phyloP scores from a whole-genome alignment of 2,329 filamentous ascomycete species.

The Neonectria faginata region DNA sequence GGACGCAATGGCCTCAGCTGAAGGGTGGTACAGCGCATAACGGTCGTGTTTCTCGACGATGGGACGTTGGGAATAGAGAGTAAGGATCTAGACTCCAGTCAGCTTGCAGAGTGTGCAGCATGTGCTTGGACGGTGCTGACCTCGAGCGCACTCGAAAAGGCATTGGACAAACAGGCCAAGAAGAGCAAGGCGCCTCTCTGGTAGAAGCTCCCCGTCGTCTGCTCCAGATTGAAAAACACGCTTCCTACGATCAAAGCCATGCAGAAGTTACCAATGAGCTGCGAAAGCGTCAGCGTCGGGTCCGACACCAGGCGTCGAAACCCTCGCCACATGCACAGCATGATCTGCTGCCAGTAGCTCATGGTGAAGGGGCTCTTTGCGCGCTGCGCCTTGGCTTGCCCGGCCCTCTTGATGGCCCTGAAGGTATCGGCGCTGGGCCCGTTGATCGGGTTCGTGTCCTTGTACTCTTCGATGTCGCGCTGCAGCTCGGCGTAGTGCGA shows the following conservation, averaged over 20 bases:
- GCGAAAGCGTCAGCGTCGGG: slow-evolving; percentile 53
- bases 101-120: background rate
- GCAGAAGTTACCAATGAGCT: slow-evolving; percentile 58
- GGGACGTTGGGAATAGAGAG: slow-evolving; percentile 47
- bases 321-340: slow-evolving; percentile 48
- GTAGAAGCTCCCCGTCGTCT: slow-evolving; percentile 59
- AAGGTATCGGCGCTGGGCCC: slow-evolving; percentile 61
- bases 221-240: slow-evolving; percentile 61
- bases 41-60: slow-evolving; percentile 52
- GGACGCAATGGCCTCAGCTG: slow-evolving; percentile 46
- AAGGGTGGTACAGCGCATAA: slow-evolving; percentile 52
- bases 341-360: slow-evolving; percentile 39
- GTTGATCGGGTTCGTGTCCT: slow-evolving; percentile 45
- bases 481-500: slow-evolving; percentile 51
- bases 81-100: slow-evolving; percentile 49
- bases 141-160: slow-evolving; percentile 53
- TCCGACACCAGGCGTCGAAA: slow-evolving; percentile 54
- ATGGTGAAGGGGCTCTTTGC: slow-evolving; percentile 40
- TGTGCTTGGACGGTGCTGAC: slow-evolving; percentile 14
- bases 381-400: slow-evolving; percentile 58
- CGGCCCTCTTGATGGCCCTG: slow-evolving; percentile 57
- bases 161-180: slow-evolving; percentile 64
- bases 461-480: slow-evolving; percentile 64
- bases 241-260: slow-evolving; percentile 64
- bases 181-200: slow-evolving; percentile 62